phyloP scores from a whole-genome alignment of 495 filamentous ascomycete species.

The Copromyces sp. region DNA sequence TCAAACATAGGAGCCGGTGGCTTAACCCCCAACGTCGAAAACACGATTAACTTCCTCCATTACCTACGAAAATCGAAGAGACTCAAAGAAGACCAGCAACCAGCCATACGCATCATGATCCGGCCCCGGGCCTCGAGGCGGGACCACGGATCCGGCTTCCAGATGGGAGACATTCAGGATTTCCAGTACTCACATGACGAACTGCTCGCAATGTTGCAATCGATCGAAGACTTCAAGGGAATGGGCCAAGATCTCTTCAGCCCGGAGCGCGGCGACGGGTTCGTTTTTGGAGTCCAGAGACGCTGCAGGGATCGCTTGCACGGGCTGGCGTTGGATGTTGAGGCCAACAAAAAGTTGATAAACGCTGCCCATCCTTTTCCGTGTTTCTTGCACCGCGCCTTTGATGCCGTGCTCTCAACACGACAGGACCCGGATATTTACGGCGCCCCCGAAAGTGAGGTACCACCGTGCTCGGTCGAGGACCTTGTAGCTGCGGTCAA shows the following conservation, averaged over 20 bases:
- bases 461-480: not conserved
- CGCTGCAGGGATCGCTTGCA: not conserved
- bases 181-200: conserved; percentile 32
- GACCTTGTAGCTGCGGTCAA: conserved; percentile 17
- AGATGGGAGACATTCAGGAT: conserved; percentile 9
- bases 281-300: conserved; percentile 30
- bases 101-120: conserved; percentile 33
- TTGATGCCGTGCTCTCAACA: conserved; percentile 25
- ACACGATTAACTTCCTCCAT: not conserved
- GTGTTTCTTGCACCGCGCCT: conserved; percentile 32
- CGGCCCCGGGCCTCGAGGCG: conserved; percentile 25
- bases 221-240: conserved; percentile 8
- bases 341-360: conserved; percentile 16
- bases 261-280: conserved; percentile 29
- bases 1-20: not conserved
- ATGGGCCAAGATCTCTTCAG: conserved; percentile 10
- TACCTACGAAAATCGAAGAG: not conserved
- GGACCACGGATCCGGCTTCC: not conserved
- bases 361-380: conserved; percentile 14
- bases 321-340: conserved; percentile 18
- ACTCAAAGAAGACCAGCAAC: not conserved
- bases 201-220: conserved; percentile 21
- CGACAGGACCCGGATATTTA: not conserved
- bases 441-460: not conserved
- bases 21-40: not conserved